A percentile compares a stretch with the other conserved stretches of the same genome.
Evolutionary conservation across 139 green algal species (phyloP).

Genomic region (Tetradesmus lagerheimii): DNA sequence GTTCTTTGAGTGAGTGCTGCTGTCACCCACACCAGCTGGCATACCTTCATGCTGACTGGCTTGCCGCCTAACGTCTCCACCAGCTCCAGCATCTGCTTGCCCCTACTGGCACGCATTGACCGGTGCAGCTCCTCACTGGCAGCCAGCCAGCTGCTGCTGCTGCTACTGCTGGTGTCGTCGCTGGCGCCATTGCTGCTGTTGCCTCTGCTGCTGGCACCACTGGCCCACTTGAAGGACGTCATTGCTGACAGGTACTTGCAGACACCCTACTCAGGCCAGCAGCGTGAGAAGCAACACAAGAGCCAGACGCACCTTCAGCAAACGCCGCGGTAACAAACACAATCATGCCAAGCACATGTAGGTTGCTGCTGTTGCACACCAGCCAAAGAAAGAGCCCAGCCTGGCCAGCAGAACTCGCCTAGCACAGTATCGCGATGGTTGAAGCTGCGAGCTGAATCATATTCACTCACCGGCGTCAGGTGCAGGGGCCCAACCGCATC

Average conservation of each 20-base stretch:
- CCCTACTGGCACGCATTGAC: slow-evolving; percentile 64
- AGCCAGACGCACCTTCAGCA: too few relatives aligned
- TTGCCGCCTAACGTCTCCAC: slow-evolving; percentile 80
- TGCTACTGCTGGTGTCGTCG: slow-evolving; percentile 53
- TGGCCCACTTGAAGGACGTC: neutral
- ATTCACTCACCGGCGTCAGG: slow-evolving; percentile 16
- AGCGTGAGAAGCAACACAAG: too few relatives aligned
- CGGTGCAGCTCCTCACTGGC: slow-evolving; percentile 58
- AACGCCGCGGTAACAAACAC: too few relatives aligned
- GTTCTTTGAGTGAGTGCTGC: too few relatives aligned
- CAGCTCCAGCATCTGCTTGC: slow-evolving; percentile 78
- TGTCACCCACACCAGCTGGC: too few relatives aligned
- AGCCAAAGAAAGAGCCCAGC: too few relatives aligned
- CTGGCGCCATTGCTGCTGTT: neutral
- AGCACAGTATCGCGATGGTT: too few relatives aligned
- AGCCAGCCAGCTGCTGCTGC: slow-evolving; percentile 30
- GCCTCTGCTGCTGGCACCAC: too few relatives aligned
- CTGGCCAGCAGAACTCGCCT: too few relatives aligned
- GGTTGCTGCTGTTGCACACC: too few relatives aligned
- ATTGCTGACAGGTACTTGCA: slow-evolving; percentile 58
- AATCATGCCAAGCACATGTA: too few relatives aligned
- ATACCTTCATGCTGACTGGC: slow-evolving; percentile 61
- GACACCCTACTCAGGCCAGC: slow-evolving; percentile 33
- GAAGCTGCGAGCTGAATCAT: too few relatives aligned
- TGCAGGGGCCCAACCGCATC: slow-evolving; percentile 54